These are phyloP conservation scores for Aspergillus clavatus DNA, from an alignment of 2,329 filamentous ascomycete species.

Conservation along the genomic window DNA sequence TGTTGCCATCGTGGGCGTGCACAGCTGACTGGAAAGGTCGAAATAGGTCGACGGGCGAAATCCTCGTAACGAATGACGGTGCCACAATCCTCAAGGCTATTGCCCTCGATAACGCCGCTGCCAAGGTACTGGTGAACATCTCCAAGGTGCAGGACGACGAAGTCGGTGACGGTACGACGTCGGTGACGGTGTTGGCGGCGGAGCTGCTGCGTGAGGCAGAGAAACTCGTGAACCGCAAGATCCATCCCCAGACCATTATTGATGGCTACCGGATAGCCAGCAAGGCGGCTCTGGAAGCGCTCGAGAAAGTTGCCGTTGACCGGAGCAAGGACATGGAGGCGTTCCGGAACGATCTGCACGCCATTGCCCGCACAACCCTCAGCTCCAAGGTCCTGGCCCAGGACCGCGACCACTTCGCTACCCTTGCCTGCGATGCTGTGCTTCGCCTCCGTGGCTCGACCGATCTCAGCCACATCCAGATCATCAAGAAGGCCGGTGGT, in stretches of 20 bases:
- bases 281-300: constrained; percentile 74
- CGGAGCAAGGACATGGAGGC: constrained; percentile 77
- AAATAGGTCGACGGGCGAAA: constrained; percentile 81
- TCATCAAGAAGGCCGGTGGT: constrained; percentile 98
- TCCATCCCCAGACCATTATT: constrained; percentile 98
- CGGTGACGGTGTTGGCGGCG: constrained; percentile 91
- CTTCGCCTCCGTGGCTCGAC: constrained; percentile 83
- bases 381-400: constrained; percentile 96
- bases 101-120: constrained; percentile 94
- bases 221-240: constrained; percentile 95
- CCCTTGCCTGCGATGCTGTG: constrained; percentile 85
- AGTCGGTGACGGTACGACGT: constrained; percentile 95
- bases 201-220: constrained; percentile 95
- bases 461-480: constrained; percentile 95
- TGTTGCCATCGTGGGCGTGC: constrained; percentile 3
- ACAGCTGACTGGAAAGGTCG: constrained; percentile 11
- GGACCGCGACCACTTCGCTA: constrained; percentile 85
- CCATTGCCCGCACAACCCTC: constrained; percentile 90
- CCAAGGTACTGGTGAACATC: constrained; percentile 97
- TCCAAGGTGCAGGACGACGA: constrained; percentile 99
- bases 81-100: constrained; percentile 98
- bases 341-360: constrained; percentile 83
- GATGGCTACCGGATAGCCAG: constrained; percentile 98
- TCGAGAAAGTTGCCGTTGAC: constrained; percentile 81
- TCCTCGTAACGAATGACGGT: constrained; percentile 98